Evolutionary conservation across 345 rosid species (phyloP), one percentile per base, ranked within the genome.

Genomic region (Eutrema heterophyllum): DNA sequence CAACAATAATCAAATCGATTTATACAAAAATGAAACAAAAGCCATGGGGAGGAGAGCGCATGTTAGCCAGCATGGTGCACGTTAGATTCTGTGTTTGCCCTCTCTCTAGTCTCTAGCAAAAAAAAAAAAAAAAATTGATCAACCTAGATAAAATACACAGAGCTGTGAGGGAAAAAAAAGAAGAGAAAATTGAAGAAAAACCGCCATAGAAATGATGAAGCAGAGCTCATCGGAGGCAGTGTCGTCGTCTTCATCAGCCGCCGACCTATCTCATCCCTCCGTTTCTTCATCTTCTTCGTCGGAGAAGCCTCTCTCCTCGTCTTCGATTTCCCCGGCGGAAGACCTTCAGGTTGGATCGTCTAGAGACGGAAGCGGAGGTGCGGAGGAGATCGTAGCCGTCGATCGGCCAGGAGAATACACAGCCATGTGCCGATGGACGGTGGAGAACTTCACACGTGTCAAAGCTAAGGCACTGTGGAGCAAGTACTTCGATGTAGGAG

Each of bases 401-500:
- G 97, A 90, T 79, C 96, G 97, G 2, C 80, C 89, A 0, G 97
- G 94, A 2, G 98, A 88, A 58, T 82, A 85, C 84, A 81, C 93
- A 2, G 97, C 99, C n/a, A 55, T 84, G 15, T 95, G 97, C 81
- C 63, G 87, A 76, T 95, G 99, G 99, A 92, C 94, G 78, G 97
- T 95, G 5, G 84, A 86, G 29, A 78, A 82, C 78, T 90, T 95
- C 50, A 85, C 97, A 1, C 88, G 88, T 75, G 84, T 92, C 59
- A 95, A 91, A 76, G 96, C 97, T 48, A 83, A 89, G 84, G 93
- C 97, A 71, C 84, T 89, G 9, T 95, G 96, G 98, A 90, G 99
- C 72, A 88, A 86, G 88, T 95, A 95, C 85, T 90, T 95, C 70
- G 99, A 92, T 86, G 97, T 95, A 9, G 99, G 99, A 9, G 97